Conservation (phyloP, 495 filamentous ascomycete genomes). For the Xylaria longipes region DNA sequence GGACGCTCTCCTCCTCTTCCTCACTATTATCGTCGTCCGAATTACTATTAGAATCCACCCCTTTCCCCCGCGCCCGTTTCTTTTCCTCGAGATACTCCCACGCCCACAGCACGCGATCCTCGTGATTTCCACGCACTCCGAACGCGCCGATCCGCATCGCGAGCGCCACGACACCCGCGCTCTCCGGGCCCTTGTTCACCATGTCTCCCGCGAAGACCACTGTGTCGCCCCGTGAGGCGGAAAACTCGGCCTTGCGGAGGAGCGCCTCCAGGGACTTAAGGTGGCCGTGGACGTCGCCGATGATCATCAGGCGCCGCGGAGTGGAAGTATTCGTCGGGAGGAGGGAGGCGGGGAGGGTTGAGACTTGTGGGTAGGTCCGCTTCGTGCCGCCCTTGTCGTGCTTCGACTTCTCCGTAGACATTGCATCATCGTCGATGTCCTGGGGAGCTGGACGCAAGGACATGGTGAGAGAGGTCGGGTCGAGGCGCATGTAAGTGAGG, state of each 20-base stretch:
- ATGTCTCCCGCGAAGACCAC: constrained; percentile 84
- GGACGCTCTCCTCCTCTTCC: neutral
- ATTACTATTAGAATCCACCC: constrained; percentile 30
- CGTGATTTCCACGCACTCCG: constrained; percentile 91
- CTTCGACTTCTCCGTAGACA: neutral
- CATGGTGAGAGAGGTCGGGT: neutral
- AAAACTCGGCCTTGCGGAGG: constrained; percentile 70
- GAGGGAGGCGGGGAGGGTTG: constrained; percentile 42
- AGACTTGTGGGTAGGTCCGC: constrained; percentile 36
- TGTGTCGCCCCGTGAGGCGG: constrained; percentile 66
- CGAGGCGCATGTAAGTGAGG: constrained; percentile 28
- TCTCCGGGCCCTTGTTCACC: constrained; percentile 88
- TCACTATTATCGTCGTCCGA: neutral
- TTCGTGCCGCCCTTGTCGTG: constrained; percentile 6
- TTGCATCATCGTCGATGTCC: neutral
- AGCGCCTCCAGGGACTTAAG: constrained; percentile 68
- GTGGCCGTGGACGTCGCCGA: constrained; percentile 94
- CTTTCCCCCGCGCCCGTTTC: neutral
- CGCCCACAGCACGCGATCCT: constrained; percentile 74
- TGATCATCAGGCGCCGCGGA: constrained; percentile 63
- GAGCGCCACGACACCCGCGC: constrained; percentile 75
- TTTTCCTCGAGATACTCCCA: constrained; percentile 24
- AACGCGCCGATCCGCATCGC: constrained; percentile 72
- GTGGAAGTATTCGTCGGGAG: constrained; percentile 42
- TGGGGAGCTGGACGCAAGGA: neutral